A percentile compares a stretch with the other conserved stretches of the same genome.
Evolutionary conservation across 1,284 basidiomycete genomes (phyloP).

Genomic region (Trametes polyzona): DNA sequence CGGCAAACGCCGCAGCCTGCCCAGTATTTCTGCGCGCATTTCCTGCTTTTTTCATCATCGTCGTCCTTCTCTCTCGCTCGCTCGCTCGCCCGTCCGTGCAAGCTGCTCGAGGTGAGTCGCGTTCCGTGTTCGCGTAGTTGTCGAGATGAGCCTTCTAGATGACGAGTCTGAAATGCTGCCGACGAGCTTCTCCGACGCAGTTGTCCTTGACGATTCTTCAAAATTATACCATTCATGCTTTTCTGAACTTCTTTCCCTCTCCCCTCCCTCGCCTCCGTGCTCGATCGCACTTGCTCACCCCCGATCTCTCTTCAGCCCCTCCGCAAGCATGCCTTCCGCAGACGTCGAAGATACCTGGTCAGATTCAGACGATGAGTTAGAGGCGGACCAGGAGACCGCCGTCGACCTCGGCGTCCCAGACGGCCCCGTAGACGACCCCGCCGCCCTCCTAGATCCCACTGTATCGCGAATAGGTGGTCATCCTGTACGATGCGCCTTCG

Average conservation of each 20-base stretch:
- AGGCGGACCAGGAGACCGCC: conserved; percentile 63
- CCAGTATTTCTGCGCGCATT: not conserved
- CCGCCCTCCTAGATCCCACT: conserved; percentile 69
- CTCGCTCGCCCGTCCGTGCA: not conserved
- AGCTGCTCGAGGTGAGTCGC: conserved; percentile 18
- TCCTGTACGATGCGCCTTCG: conserved; percentile 70
- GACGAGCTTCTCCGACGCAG: conserved; percentile 63
- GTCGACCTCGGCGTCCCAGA: conserved; percentile 81
- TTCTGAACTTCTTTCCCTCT: conserved; percentile 57
- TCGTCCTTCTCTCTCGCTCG: not conserved
- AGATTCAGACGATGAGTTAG: conserved; percentile 70
- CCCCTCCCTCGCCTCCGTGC: conserved; percentile 18
- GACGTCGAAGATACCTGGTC: conserved; percentile 67
- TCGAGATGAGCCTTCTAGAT: conserved; percentile 78
- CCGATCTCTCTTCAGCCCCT: conserved; percentile 9
- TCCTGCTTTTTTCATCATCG: not conserved
- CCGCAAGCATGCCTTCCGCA: conserved; percentile 23
- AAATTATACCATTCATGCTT: conserved; percentile 88
- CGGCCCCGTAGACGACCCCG: conserved; percentile 56
- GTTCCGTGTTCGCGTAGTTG: conserved; percentile 17
- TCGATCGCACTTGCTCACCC: conserved; percentile 17
- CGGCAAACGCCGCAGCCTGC: not conserved
- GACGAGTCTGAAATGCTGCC: conserved; percentile 80
- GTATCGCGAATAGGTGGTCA: conserved; percentile 85
- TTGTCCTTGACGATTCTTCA: conserved; percentile 65